These are phyloP conservation scores for Beauveria rudraprayagi DNA, from an alignment of 2,329 filamentous ascomycete genomes.

Conservation along the genomic window DNA sequence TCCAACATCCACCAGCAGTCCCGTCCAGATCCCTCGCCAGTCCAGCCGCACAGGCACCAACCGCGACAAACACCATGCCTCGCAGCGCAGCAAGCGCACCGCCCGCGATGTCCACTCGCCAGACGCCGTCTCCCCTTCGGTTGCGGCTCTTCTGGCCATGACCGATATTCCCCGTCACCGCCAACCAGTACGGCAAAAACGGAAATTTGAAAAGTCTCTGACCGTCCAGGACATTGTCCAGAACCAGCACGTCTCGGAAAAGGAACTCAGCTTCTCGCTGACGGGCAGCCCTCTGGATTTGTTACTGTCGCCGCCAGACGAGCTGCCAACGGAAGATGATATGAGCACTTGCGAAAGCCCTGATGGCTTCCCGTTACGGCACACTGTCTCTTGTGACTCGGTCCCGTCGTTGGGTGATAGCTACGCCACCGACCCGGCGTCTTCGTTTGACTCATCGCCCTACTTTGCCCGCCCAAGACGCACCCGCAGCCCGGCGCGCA, in stretches of 20 bases:
- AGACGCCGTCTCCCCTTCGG: slow-evolving; percentile 48
- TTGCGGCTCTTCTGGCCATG: slow-evolving; percentile 53
- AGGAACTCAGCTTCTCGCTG: slow-evolving; percentile 48
- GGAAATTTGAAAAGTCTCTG: slow-evolving; percentile 23
- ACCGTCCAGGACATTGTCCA: slow-evolving; percentile 50
- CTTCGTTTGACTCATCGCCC: slow-evolving; percentile 41
- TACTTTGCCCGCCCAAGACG: slow-evolving; percentile 26
- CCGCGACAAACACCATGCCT: slow-evolving; percentile 7
- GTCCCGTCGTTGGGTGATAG: slow-evolving; percentile 53
- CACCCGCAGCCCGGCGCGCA: slow-evolving; percentile 34
- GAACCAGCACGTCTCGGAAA: slow-evolving; percentile 47
- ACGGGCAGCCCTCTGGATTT: slow-evolving; percentile 49
- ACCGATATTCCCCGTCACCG: slow-evolving; percentile 50
- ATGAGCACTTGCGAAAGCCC: slow-evolving; percentile 43
- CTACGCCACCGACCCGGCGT: slow-evolving; percentile 39
- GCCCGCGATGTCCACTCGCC: slow-evolving; percentile 27
- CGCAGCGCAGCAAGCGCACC: slow-evolving; percentile 2
- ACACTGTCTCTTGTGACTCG: slow-evolving; percentile 52
- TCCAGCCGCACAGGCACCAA: slow-evolving; percentile 1
- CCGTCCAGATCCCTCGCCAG: slow-evolving; percentile 10
- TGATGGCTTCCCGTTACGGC: slow-evolving; percentile 41
- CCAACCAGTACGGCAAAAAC: slow-evolving; percentile 28
- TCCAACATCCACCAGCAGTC: neutral
- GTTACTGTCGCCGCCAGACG: slow-evolving; percentile 53
- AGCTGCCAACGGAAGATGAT: slow-evolving; percentile 41